Evolutionary conservation across 495 filamentous ascomycete species (phyloP), one percentile per base, ranked within the genome.

Genomic region (Clohesyomyces aquaticus): DNA sequence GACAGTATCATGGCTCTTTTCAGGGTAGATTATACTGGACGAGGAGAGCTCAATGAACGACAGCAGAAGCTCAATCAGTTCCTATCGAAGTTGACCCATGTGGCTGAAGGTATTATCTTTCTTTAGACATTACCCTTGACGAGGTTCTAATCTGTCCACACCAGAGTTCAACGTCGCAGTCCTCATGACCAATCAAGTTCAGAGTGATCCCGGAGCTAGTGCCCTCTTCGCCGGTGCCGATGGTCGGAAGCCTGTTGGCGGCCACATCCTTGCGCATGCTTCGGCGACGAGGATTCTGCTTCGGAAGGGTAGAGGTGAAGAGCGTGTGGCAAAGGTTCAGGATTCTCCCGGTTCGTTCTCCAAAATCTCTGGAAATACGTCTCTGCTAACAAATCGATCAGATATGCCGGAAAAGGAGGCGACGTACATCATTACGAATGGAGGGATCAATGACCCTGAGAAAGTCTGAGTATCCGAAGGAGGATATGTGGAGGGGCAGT

Each of bases 1-100:
- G 89, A 92, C 72, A 89, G 86, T 72, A 88, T 91, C 67, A 90
- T 91, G 84, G 85, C 87, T 49, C 87, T 87, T 60, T 92, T 90
- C 69, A 82, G 89, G 16, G 87, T 89, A 23, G 89, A 91, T 71
- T 92, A 84, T 67, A 81, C 79, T 74, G 89, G 89, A 19, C 85
- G 89, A 62, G 89, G 87, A 21, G 89, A 92, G 70, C 80, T 91
- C 57, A 85, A 86, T 14, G 89, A 91, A 67, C 81, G 89, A 4
- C 89, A 92, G 75, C 86, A 89, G 77, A 91, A 88, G 65, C 77
- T 92, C 16, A 86, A 85, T 69, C 82, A 87, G 66, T 90, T 90
- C 74, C 70, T 91, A 50, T 83, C 83, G 61, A 86, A 84, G 69
- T 74, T 90, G 14, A 82, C 86, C 14, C 87, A 89, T 72, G 88